These are phyloP conservation scores for Melanogaster broomeanus DNA, from an alignment of 768 basidiomycete genomes.

Conservation along the genomic window DNA sequence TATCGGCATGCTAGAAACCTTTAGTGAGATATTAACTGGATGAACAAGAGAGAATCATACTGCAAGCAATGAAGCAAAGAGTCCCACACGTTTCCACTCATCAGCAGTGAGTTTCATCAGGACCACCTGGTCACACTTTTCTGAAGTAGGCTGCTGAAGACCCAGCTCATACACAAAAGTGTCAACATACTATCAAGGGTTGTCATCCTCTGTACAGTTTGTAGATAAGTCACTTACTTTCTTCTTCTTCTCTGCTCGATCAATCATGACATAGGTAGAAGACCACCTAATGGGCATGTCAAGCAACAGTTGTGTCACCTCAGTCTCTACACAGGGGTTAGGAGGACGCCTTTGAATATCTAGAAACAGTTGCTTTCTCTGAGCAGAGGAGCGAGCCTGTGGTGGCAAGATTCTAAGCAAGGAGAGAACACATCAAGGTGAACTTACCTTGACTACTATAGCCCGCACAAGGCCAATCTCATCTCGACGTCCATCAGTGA, in stretches of 20 bases:
- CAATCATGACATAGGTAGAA: slow-evolving; percentile 24
- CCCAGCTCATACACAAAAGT: slow-evolving; percentile 26
- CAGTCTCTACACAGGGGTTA: neutral
- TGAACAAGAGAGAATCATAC: slow-evolving; percentile 11
- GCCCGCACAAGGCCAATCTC: no score
- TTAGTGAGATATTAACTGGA: neutral
- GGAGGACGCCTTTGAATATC: slow-evolving; percentile 9
- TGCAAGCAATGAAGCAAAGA: slow-evolving; percentile 18
- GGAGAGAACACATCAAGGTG: no score
- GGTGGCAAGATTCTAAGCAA: no score
- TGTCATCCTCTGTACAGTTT: no score
- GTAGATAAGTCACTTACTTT: slow-evolving; percentile 6
- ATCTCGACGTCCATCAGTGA: slow-evolving; percentile 8
- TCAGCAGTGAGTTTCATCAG: slow-evolving; percentile 13
- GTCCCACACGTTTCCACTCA: slow-evolving; percentile 24
- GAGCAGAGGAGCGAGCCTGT: slow-evolving; percentile 22
- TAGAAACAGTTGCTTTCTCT: slow-evolving; percentile 24
- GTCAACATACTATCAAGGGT: neutral
- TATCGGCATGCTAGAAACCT: slow-evolving; percentile 25
- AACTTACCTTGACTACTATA: no score
- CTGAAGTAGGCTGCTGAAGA: slow-evolving; percentile 11
- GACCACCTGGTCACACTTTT: slow-evolving; percentile 14
- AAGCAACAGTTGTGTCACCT: slow-evolving; percentile 16
- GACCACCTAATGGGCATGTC: slow-evolving; percentile 37
- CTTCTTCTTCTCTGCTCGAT: slow-evolving; percentile 17